phyloP scores from a whole-genome alignment of 805 yeast species.

The Wickerhamomyces canadensis region DNA sequence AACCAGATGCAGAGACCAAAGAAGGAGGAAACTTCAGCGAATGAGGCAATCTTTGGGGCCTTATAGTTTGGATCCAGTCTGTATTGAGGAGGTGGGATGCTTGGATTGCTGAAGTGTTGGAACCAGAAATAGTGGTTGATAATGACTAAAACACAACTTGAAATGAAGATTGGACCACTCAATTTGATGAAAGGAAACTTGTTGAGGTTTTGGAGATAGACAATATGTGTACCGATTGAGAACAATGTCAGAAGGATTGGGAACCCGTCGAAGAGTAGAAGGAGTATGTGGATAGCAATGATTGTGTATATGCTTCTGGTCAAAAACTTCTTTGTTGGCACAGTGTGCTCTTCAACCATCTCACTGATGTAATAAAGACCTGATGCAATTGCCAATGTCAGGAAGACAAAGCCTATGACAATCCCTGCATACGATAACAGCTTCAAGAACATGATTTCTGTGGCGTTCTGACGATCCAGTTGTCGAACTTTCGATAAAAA shows the following conservation, averaged over 20 bases:
- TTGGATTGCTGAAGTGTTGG: constrained; percentile 67
- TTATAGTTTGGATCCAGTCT: constrained; percentile 52
- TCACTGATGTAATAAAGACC: constrained; percentile 90
- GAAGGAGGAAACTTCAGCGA: constrained; percentile 90
- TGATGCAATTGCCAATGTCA: constrained; percentile 73
- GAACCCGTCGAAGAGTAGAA: constrained; percentile 72
- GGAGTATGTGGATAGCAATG: constrained; percentile 46
- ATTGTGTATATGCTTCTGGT: constrained; percentile 57
- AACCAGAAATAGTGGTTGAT: constrained; percentile 89
- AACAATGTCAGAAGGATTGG: constrained; percentile 65
- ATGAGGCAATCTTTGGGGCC: constrained; percentile 69
- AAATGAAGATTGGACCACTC: constrained; percentile 62
- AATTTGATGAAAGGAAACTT: constrained; percentile 82
- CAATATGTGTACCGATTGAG: constrained; percentile 62
- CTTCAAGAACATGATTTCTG: constrained; percentile 47
- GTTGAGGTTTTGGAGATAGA: constrained; percentile 72
- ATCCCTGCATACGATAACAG: constrained; percentile 57
- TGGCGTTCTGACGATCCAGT: neutral
- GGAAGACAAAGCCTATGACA: constrained; percentile 52
- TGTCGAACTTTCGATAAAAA: too few relatives aligned
- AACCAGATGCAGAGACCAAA: constrained; percentile 94
- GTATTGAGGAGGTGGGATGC: constrained; percentile 58
- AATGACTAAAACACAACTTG: constrained; percentile 67
- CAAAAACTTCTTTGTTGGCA: constrained; percentile 70
- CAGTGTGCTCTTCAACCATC: constrained; percentile 88